Conservation (phyloP, 495 filamentous ascomycete species). For the Talaromyces adpressus region DNA sequence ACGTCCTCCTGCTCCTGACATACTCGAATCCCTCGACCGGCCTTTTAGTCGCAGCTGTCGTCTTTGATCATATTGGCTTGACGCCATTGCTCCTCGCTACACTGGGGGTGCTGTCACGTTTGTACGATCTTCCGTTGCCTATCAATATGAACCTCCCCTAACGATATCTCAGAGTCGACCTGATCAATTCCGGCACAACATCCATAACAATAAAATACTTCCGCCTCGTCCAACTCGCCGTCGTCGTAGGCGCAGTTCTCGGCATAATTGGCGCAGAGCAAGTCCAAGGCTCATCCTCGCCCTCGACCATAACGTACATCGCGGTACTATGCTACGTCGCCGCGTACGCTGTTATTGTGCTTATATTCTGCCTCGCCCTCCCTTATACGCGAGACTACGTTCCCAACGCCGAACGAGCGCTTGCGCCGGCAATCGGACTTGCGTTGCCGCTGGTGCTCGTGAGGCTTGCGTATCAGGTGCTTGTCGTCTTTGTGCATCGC, state of each 20-base stretch:
- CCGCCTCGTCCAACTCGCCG: not conserved
- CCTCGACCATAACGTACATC: not conserved
- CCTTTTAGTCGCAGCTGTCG: not conserved
- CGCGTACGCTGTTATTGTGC: not conserved
- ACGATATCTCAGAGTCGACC: not conserved
- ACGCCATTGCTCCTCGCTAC: not conserved
- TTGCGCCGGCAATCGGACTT: not conserved
- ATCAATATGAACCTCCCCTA: not conserved
- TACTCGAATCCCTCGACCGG: not conserved
- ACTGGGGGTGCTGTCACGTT: not conserved
- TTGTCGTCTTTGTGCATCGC: slow-evolving; percentile 3
- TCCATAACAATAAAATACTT: not conserved
- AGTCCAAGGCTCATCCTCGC: not conserved
- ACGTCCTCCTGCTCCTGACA: not conserved
- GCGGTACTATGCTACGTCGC: slow-evolving; percentile 1
- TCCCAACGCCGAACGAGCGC: not conserved
- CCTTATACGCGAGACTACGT: not conserved
- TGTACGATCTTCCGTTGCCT: not conserved
- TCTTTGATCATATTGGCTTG: slow-evolving; percentile 1
- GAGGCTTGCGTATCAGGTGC: not conserved
- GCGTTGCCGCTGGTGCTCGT: not conserved
- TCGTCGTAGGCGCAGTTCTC: not conserved
- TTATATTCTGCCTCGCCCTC: not conserved
- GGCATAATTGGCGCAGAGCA: not conserved
- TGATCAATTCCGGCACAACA: not conserved